phyloP scores from a whole-genome alignment of 2,329 filamentous ascomycete genomes.

The Xylariaceae sp. region DNA sequence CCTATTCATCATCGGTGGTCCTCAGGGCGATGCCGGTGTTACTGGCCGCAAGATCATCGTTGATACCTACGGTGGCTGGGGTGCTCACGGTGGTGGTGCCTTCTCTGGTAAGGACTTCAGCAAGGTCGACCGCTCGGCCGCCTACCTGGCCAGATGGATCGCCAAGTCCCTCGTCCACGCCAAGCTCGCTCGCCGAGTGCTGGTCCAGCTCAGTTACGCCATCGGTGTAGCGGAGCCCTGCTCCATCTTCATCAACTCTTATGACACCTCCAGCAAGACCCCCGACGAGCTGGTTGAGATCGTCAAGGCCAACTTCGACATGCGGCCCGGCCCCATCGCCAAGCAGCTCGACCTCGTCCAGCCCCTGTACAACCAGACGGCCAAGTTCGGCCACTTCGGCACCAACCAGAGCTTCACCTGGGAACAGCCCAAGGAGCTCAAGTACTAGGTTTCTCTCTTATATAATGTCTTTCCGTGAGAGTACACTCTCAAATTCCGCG shows the following conservation, averaged over 20 bases:
- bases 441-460: conserved; percentile 60
- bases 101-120: conserved; percentile 99
- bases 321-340: conserved; percentile 97
- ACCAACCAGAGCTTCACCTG: conserved; percentile 97
- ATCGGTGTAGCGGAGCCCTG: conserved; percentile 98
- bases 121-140: conserved; percentile 98
- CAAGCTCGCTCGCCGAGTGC: conserved; percentile 81
- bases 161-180: conserved; percentile 94
- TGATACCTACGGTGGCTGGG: conserved; percentile 99
- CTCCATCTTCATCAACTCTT: conserved; percentile 95
- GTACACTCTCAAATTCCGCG: conserved; percentile 27
- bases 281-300: conserved; percentile 94
- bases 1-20: conserved; percentile 97
- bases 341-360: conserved; percentile 91
- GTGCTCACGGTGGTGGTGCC: conserved; percentile 98
- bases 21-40: conserved; percentile 96
- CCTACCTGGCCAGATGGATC: conserved; percentile 97
- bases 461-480: conserved; percentile 26
- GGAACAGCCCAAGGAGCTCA: conserved; percentile 96
- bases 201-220: conserved; percentile 98
- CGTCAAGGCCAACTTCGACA: conserved; percentile 93
- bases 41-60: conserved; percentile 99
- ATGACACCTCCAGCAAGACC: conserved; percentile 85
- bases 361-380: conserved; percentile 97
- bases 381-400: conserved; percentile 98